Evolutionary conservation across 805 yeast species (phyloP).

Genomic region (Metschnikowia proteae): DNA sequence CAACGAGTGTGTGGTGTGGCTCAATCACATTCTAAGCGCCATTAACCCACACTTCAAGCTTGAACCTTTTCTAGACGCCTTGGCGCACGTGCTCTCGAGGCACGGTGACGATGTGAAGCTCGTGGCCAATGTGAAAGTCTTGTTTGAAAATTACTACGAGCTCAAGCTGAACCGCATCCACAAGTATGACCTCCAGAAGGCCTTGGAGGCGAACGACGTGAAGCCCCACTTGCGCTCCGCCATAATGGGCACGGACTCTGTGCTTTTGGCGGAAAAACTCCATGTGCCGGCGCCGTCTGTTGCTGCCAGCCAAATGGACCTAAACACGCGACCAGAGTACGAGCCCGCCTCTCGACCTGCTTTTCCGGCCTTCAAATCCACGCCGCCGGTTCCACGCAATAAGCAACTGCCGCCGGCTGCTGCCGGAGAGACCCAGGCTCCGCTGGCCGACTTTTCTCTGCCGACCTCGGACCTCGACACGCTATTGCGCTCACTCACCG

Average conservation of each 20-base stretch:
- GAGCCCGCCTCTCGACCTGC: background rate
- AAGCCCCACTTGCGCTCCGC: slow-evolving; percentile 20
- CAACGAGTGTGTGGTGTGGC: slow-evolving; percentile 43
- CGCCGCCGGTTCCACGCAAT: background rate
- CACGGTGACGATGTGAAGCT: slow-evolving; percentile 12
- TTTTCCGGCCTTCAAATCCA: background rate
- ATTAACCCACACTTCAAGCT: slow-evolving; percentile 33
- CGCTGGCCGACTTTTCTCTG: background rate
- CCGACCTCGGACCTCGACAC: background rate
- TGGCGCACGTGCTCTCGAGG: slow-evolving; percentile 19
- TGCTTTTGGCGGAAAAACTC: background rate
- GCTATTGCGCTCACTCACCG: slow-evolving; percentile 22
- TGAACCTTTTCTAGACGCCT: slow-evolving; percentile 23
- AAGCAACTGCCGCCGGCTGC: background rate
- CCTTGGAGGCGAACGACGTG: slow-evolving; percentile 34
- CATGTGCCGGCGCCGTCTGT: background rate
- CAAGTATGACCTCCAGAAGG: slow-evolving; percentile 42
- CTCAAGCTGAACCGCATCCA: slow-evolving; percentile 35
- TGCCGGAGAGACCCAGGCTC: background rate
- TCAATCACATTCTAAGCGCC: slow-evolving; percentile 37
- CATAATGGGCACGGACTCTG: slow-evolving; percentile 16
- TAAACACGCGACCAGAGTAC: background rate
- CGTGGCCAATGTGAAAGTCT: slow-evolving; percentile 15
- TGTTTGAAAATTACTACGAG: slow-evolving; percentile 28
- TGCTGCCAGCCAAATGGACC: background rate